Base-by-base conservation (phyloP, 345 rosid genomes). In the Lepidium africanum region DNA sequence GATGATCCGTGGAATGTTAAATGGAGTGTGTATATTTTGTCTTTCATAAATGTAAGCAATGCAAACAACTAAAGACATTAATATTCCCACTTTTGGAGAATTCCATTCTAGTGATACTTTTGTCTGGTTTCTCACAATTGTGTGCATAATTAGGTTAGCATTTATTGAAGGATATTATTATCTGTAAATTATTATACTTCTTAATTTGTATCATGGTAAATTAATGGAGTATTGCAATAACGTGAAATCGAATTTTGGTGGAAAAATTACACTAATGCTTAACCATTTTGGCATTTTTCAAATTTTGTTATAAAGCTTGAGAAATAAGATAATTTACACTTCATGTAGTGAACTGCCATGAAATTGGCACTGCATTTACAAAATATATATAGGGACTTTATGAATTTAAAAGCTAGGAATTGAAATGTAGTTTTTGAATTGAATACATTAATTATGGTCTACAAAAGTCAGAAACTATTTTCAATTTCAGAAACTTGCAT, bases 71-170 rank as follows among this genome's bases (percentile, higher is more conserved):
- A 52, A 53, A 23, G 41, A 71, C 63, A 54, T 45, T 41, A 68
- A 68, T 46, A 54, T 63, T 71, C 40, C 49, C n/a, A 54, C 45
- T 62, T 69, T 71, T 63, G 48, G 63, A 54, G 63, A 36, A 45
- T 53, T 41, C 32, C 49, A 53, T 45, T 55, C 14, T 17, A 47
- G 3, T 72, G 17, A 50, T 41, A 63, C 58, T 27, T 46, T 63
- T 36, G 69, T 63, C 42, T 55, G 39, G 70, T 37, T 54, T 63
- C 42, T 55, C 66, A 55, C 35, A 71, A 9, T 12, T 46, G 47
- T 45, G 63, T 30, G 55, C 33, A 63, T 58, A 49, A 63, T 71
- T 71, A 45, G 59, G 65, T 72, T 63, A 13, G 6, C 51, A 63
- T 63, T 63, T 46, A 63, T 63, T 71, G 57, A 25, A 45, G 57